These are phyloP conservation scores for Trichoderma lentiforme DNA, from an alignment of 2,329 filamentous ascomycete species.

Conservation along the genomic window DNA sequence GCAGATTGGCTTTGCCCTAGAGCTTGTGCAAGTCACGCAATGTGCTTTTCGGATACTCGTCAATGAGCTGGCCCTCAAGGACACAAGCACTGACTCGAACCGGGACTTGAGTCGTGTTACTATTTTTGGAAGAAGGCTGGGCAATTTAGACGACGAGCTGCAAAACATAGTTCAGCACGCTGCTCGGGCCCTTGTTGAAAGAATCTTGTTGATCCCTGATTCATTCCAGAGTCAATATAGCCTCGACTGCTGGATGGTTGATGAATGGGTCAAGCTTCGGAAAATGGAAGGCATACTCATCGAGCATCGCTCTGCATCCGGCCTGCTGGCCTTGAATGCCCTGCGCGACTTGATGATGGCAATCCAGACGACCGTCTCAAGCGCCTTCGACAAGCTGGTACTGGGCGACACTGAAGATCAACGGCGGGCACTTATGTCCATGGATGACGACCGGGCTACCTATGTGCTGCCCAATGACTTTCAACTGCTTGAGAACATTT, in stretches of 20 bases:
- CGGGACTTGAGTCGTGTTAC: conserved; percentile 26
- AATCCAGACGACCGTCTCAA: conserved; percentile 21
- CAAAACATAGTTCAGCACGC: conserved; percentile 58
- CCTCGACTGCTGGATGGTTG: conserved; percentile 29
- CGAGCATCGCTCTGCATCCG: background rate
- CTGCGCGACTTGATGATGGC: conserved; percentile 26
- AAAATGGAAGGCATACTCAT: conserved; percentile 28
- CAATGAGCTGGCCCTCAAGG: conserved; percentile 56
- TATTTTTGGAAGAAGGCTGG: conserved; percentile 46
- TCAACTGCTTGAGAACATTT: conserved; percentile 24
- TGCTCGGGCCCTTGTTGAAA: conserved; percentile 48
- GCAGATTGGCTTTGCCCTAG: conserved; percentile 50
- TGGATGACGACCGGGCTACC: conserved; percentile 37
- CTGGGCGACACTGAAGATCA: background rate
- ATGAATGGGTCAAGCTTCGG: conserved; percentile 35
- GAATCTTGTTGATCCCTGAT: conserved; percentile 32
- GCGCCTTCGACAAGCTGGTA: conserved; percentile 20
- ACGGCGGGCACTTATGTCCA: conserved; percentile 1
- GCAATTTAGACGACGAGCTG: conserved; percentile 51
- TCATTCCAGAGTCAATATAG: conserved; percentile 29
- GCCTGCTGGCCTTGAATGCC: conserved; percentile 18
- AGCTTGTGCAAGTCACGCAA: conserved; percentile 42
- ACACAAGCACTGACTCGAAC: conserved; percentile 22
- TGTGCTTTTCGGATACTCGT: conserved; percentile 59
- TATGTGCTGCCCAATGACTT: conserved; percentile 36